Evolutionary conservation across 768 basidiomycete species (phyloP), one percentile per base, ranked within the genome.

Genomic region (Trametes cingulata): DNA sequence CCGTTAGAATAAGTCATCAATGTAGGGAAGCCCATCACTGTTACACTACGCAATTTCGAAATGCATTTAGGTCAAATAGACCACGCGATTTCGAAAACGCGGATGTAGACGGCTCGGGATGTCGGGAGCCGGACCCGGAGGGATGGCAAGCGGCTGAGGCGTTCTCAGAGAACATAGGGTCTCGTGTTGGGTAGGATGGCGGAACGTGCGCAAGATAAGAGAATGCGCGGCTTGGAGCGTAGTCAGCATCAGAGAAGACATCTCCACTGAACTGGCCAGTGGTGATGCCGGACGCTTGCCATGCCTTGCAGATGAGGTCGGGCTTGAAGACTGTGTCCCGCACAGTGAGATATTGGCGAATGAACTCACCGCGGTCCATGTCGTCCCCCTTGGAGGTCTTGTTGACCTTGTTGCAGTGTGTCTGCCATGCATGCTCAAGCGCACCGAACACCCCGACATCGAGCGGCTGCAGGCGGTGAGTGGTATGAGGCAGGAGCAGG

Each of bases 381-480:
- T 47, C 46, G 12, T 56, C 2, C 3, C 36, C 46, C 10, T 19
- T 2, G 2, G 55, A 27, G 1, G 35, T 40, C 7, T 15, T 42
- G 17, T 27, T 41, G 22, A 27, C 25, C 10, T 41, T 8, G 27
- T 52, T 42, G 52, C 39, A 41, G 14, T 24, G 52, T 8, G 25
- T 42, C 5, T 13, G 10, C 76, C 77, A 80, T 27, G 42, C 49
- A 0, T n/a, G 14, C 45, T 70, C 56, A 1, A 77, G 41, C 0
- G 73, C 73, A 0, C 66, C 73, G 64, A 80, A 81, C 29, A 74
- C 71, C 3, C 72, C 74, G 52, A 80, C 75, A 67, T 81, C 75
- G 27, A 76, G 74, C 0, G 80, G 78, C 64, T 80, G 78, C 0
- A 79, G 73, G 13, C 65, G 58, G 53, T 80, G 79, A 0, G 79